Conservation (phyloP, 257 asterid species). For the Verbena officinalis region DNA sequence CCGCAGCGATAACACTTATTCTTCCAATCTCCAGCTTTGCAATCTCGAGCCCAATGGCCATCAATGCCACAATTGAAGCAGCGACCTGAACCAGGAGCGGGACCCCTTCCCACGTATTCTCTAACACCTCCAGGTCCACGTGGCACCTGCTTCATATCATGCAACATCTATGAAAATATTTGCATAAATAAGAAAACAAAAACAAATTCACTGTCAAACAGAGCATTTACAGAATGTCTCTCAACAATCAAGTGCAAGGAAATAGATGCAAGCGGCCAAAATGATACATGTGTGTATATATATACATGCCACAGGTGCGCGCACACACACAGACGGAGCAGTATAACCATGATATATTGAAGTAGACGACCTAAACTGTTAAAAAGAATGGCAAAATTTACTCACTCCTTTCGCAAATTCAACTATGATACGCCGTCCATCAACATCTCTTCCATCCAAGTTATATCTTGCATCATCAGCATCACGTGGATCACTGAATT, state of each 20-base stretch:
- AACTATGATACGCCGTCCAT: conserved; percentile 89
- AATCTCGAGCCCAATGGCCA: conserved; percentile 99
- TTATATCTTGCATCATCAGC: conserved; percentile 93
- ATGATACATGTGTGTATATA: too few relatives aligned
- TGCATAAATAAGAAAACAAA: background rate
- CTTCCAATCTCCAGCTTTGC: conserved; percentile 99
- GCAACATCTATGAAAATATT: background rate
- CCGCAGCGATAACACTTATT: conserved; percentile 97
- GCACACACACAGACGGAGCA: background rate
- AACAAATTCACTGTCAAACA: background rate
- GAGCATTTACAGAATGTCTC: background rate
- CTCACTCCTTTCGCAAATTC: conserved; percentile 97
- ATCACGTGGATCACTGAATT: conserved; percentile 92
- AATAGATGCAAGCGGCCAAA: background rate
- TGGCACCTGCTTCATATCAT: conserved; percentile 60
- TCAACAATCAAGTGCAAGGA: background rate
- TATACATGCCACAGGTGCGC: background rate
- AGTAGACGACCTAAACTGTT: too few relatives aligned
- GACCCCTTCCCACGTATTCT: conserved; percentile 83
- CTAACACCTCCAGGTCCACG: conserved; percentile 98
- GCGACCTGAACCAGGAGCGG: conserved; percentile 99
- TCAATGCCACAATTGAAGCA: conserved; percentile 98
- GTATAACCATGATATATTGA: background rate
- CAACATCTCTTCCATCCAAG: conserved; percentile 90
- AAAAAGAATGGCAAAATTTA: conserved; percentile 8